Evolutionary conservation across 2,329 filamentous ascomycete species (phyloP).

Genomic region (Orbilia oligospora): DNA sequence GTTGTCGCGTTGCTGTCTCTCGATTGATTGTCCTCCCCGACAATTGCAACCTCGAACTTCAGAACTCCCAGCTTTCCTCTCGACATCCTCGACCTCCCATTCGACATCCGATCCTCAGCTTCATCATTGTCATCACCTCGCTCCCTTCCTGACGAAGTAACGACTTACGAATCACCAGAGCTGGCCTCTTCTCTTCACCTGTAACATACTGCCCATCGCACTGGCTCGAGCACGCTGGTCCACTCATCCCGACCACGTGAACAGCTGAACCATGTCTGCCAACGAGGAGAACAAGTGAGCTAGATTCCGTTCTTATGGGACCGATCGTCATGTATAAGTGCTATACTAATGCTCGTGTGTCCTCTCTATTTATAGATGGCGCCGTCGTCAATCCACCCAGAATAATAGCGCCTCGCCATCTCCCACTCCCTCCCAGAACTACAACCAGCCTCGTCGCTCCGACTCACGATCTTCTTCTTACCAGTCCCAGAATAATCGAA

Average conservation of each 20-base stretch:
- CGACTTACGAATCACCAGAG: constrained; percentile 45
- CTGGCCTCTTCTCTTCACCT: constrained; percentile 45
- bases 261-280: constrained; percentile 38
- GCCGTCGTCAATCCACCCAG: constrained; percentile 57
- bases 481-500: constrained; percentile 52
- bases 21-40: constrained; percentile 9
- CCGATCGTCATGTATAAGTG: neutral
- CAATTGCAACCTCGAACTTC: neutral
- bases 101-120: neutral
- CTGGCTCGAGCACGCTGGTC: neutral
- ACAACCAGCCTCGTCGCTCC: constrained; percentile 56
- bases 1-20: constrained; percentile 38
- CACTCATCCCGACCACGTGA: constrained; percentile 9
- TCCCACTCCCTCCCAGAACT: constrained; percentile 49
- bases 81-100: constrained; percentile 1
- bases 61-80: constrained; percentile 2
- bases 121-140: constrained; percentile 7
- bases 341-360: neutral
- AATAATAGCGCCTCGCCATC: constrained; percentile 48
- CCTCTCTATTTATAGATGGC: constrained; percentile 38
- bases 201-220: neutral
- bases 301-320: neutral
- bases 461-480: constrained; percentile 47
- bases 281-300: constrained; percentile 57
- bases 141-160: constrained; percentile 27